phyloP scores from a whole-genome alignment of 495 filamentous ascomycete genomes.

The Neurospora tetrasperma region DNA sequence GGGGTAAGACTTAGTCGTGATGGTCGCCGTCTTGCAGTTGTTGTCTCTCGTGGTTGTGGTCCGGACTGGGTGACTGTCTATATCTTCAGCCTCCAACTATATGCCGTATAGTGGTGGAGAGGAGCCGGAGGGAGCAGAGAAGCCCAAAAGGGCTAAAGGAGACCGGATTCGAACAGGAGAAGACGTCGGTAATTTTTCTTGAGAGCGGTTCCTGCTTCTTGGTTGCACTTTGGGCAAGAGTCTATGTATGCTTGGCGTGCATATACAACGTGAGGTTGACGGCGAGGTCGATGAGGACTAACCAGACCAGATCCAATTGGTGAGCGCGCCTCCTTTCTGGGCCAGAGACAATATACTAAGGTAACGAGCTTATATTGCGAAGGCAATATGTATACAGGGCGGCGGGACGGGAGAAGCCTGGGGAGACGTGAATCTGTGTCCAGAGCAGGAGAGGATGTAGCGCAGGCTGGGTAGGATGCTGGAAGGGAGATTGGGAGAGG shows the following conservation, averaged over 20 bases:
- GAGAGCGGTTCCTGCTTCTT: slow-evolving; percentile 23
- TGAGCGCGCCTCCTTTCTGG: slow-evolving; percentile 16
- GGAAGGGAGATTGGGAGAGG: background rate
- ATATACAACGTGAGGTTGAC: slow-evolving; percentile 22
- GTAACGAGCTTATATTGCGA: slow-evolving; percentile 29
- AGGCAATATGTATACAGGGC: slow-evolving; percentile 23
- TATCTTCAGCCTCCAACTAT: slow-evolving; percentile 15
- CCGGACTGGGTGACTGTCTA: background rate
- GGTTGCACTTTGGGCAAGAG: slow-evolving; percentile 17
- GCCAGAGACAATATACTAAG: slow-evolving; percentile 26
- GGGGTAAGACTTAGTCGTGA: background rate
- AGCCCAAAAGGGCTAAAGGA: slow-evolving; percentile 30
- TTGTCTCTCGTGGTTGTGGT: slow-evolving; percentile 1
- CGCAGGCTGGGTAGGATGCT: slow-evolving; percentile 1
- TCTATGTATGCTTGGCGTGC: slow-evolving; percentile 27
- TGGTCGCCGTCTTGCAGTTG: background rate
- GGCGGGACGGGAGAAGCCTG: slow-evolving; percentile 27
- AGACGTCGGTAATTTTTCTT: slow-evolving; percentile 23
- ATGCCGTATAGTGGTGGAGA: slow-evolving; percentile 29
- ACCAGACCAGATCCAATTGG: slow-evolving; percentile 22
- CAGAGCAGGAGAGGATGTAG: slow-evolving; percentile 8
- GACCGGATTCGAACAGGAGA: slow-evolving; percentile 22
- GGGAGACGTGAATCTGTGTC: slow-evolving; percentile 7
- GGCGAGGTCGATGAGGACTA: slow-evolving; percentile 21
- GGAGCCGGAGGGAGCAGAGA: slow-evolving; percentile 19